Percentiles rank a stretch among this genome's conserved stretches.
Conservation (phyloP, 257 asterid species). For the Solanum bulbocastanum region DNA sequence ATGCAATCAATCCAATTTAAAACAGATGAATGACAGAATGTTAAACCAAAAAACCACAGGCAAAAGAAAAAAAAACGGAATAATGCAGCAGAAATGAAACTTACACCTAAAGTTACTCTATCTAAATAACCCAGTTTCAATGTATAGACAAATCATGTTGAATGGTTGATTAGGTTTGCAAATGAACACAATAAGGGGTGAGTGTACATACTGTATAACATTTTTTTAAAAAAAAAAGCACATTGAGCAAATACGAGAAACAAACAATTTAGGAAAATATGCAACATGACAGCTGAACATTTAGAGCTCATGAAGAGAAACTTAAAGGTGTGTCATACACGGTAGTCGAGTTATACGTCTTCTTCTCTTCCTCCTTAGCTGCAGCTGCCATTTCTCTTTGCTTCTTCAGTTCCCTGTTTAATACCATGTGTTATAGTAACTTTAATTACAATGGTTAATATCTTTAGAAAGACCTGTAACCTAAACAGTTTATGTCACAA, state of each 20-base stretch:
- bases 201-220: too few species aligned
- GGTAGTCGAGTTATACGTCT: neutral
- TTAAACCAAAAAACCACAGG: neutral
- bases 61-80: neutral
- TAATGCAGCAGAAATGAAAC: neutral
- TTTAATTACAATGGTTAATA: too few species aligned
- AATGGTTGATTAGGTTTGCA: neutral
- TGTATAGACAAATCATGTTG: neutral
- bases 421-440: too few species aligned
- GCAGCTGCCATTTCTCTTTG: slow-evolving; percentile 82
- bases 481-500: slow-evolving; percentile 2
- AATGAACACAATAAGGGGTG: neutral
- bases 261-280: too few species aligned
- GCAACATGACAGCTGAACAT: too few species aligned
- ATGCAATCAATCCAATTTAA: neutral
- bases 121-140: neutral
- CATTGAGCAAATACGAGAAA: too few species aligned
- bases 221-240: too few species aligned
- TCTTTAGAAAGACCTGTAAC: too few species aligned
- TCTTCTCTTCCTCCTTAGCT: slow-evolving; percentile 83
- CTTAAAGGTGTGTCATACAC: neutral
- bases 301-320: too few species aligned
- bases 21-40: neutral
- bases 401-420: slow-evolving; percentile 69
- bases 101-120: neutral